These are phyloP conservation scores for Trichosporon faecale DNA, from an alignment of 1,284 basidiomycete species.

Conservation along the genomic window DNA sequence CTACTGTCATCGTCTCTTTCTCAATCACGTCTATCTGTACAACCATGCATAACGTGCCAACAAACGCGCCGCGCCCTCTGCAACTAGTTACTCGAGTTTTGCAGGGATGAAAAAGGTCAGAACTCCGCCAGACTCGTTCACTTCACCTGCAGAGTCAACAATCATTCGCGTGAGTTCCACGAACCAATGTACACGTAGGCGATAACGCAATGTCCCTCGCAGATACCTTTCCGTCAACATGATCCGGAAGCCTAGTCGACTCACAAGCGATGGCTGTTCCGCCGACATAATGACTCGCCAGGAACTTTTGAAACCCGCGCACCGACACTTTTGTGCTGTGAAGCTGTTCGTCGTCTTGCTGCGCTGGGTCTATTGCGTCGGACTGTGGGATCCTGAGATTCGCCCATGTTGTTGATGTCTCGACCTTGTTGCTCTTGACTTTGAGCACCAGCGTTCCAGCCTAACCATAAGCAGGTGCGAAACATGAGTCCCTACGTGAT, in stretches of 20 bases:
- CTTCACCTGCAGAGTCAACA: constrained; percentile 56
- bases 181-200: constrained; percentile 79
- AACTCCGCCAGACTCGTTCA: constrained; percentile 75
- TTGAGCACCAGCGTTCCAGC: constrained; percentile 56
- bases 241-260: constrained; percentile 29
- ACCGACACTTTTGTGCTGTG: constrained; percentile 65
- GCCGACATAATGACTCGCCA: constrained; percentile 78
- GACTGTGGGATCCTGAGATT: constrained; percentile 62
- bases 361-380: neutral
- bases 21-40: too few species aligned
- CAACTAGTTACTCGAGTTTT: constrained; percentile 20
- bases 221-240: constrained; percentile 59
- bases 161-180: constrained; percentile 13
- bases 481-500: constrained; percentile 29
- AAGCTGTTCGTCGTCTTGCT: neutral
- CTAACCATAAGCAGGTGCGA: constrained; percentile 26
- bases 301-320: constrained; percentile 74
- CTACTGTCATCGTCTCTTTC: too few species aligned
- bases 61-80: neutral
- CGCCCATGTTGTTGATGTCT: constrained; percentile 77
- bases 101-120: constrained; percentile 81
- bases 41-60: too few species aligned
- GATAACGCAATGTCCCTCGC: constrained; percentile 78
- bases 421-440: constrained; percentile 66
- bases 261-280: constrained; percentile 80